These are phyloP conservation scores for Ophiostoma perfectum DNA, from an alignment of 2,329 filamentous ascomycete genomes.

Conservation along the genomic window DNA sequence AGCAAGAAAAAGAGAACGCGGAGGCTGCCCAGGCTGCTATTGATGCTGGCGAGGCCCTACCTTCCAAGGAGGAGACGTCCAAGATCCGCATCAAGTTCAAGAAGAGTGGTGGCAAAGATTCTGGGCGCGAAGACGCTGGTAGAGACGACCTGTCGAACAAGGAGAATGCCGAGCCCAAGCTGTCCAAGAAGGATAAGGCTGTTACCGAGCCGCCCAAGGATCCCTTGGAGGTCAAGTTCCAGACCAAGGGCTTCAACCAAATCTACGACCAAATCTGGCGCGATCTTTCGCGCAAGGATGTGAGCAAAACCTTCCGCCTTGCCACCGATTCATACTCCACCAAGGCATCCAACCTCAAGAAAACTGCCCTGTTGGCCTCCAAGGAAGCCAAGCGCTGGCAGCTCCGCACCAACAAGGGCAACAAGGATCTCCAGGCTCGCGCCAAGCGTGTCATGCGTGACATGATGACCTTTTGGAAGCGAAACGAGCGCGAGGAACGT, in stretches of 20 bases:
- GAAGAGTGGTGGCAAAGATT: slow-evolving; percentile 37
- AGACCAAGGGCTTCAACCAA: slow-evolving; percentile 90
- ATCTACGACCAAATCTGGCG: slow-evolving; percentile 98
- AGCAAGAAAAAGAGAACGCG: slow-evolving; percentile 74
- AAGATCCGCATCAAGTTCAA: slow-evolving; percentile 63
- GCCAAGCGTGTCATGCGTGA: slow-evolving; percentile 98
- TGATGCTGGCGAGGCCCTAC: slow-evolving; percentile 70
- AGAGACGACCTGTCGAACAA: slow-evolving; percentile 43
- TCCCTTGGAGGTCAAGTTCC: slow-evolving; percentile 76
- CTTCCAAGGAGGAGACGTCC: slow-evolving; percentile 51
- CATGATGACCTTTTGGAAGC: slow-evolving; percentile 99
- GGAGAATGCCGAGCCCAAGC: slow-evolving; percentile 44
- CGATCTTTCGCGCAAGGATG: slow-evolving; percentile 87
- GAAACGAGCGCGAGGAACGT: slow-evolving; percentile 94
- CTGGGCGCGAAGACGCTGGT: slow-evolving; percentile 39
- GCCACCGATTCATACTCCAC: slow-evolving; percentile 79
- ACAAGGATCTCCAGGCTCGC: slow-evolving; percentile 92
- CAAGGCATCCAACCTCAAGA: slow-evolving; percentile 92
- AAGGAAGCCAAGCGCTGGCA: slow-evolving; percentile 98
- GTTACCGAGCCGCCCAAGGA: slow-evolving; percentile 45
- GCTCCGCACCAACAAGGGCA: slow-evolving; percentile 94
- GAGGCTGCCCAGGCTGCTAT: slow-evolving; percentile 81
- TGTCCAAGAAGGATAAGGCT: slow-evolving; percentile 37
- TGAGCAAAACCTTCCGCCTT: slow-evolving; percentile 85
- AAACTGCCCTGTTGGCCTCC: slow-evolving; percentile 91